Evolutionary conservation across 805 yeast species (phyloP).

Genomic region (Suhomyces vadensis): DNA sequence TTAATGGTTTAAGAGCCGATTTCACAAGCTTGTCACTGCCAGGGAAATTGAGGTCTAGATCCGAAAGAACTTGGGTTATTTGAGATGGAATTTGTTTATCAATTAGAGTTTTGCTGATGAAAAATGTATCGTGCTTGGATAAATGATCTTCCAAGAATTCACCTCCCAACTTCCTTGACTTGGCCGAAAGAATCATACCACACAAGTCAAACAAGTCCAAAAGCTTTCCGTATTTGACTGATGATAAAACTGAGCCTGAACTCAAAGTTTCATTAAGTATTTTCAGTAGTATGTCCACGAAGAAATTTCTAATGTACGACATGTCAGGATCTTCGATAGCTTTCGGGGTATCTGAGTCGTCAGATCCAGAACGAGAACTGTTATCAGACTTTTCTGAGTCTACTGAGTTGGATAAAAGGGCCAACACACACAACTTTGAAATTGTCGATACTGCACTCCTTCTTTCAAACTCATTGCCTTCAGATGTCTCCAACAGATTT

Average conservation of each 20-base stretch:
- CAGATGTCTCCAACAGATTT: conserved; percentile 35
- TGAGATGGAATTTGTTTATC: conserved; percentile 64
- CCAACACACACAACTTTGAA: conserved; percentile 60
- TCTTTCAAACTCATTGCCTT: conserved; percentile 49
- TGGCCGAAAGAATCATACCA: conserved; percentile 44
- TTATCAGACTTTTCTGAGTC: conserved; percentile 39
- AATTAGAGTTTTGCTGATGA: conserved; percentile 62
- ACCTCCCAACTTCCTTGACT: conserved; percentile 42
- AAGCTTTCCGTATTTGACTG: conserved; percentile 57
- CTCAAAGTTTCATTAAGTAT: conserved; percentile 53
- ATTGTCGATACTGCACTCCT: conserved; percentile 56
- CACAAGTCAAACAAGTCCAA: conserved; percentile 53
- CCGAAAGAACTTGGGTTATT: conserved; percentile 60
- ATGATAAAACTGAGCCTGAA: conserved; percentile 21
- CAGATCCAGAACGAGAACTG: conserved; percentile 39
- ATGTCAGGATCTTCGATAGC: conserved; percentile 62
- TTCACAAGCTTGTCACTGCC: conserved; percentile 60
- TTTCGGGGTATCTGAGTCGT: conserved; percentile 19
- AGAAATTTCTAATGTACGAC: conserved; percentile 69
- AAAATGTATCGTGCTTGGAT: conserved; percentile 60
- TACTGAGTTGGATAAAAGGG: conserved; percentile 54
- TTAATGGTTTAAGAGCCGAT: conserved; percentile 58
- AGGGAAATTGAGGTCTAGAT: conserved; percentile 74
- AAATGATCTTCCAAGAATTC: conserved; percentile 48
- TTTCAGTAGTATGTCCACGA: conserved; percentile 66